A percentile compares a stretch with the other conserved stretches of the same genome.
These are phyloP conservation scores for Lasiodiplodia hormozganensis DNA, from an alignment of 2,329 filamentous ascomycete species.

Conservation along the genomic window DNA sequence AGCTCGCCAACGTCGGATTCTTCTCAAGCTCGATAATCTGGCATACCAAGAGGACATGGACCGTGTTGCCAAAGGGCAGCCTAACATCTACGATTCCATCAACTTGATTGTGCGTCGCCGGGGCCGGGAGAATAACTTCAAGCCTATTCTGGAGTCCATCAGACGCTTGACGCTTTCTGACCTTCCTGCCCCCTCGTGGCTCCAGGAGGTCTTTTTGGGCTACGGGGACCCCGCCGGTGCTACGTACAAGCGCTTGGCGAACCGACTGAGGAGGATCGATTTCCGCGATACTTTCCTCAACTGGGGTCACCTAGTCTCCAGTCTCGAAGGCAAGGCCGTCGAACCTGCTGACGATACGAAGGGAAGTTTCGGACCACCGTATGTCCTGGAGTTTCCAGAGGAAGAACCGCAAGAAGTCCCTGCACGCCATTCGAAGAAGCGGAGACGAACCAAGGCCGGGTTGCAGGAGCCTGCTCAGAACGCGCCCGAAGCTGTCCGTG, in stretches of 20 bases:
- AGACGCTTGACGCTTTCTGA: slow-evolving; percentile 84
- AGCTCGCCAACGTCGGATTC: slow-evolving; percentile 70
- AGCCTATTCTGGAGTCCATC: slow-evolving; percentile 89
- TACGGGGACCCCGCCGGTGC: slow-evolving; percentile 92
- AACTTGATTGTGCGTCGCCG: slow-evolving; percentile 85
- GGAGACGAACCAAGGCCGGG: slow-evolving; percentile 47
- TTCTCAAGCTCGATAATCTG: slow-evolving; percentile 80
- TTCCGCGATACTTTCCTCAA: slow-evolving; percentile 94
- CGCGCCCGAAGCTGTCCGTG: slow-evolving; percentile 73
- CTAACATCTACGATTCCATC: slow-evolving; percentile 81
- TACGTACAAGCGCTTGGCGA: slow-evolving; percentile 81
- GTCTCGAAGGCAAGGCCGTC: slow-evolving; percentile 84
- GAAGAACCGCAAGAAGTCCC: slow-evolving; percentile 46
- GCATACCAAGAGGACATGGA: slow-evolving; percentile 81
- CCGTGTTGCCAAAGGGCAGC: slow-evolving; percentile 67
- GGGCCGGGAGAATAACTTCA: slow-evolving; percentile 96
- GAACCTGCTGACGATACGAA: slow-evolving; percentile 76
- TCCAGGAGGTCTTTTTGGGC: slow-evolving; percentile 96
- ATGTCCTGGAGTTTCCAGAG: slow-evolving; percentile 72
- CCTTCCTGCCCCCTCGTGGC: slow-evolving; percentile 85
- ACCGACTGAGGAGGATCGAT: slow-evolving; percentile 79
- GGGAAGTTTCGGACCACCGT: slow-evolving; percentile 83
- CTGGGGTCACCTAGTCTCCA: slow-evolving; percentile 92
- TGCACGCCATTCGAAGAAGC: slow-evolving; percentile 65
- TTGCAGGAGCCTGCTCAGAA: slow-evolving; percentile 56